These are phyloP conservation scores for Athelia psychrophila DNA, from an alignment of 1,284 basidiomycete genomes.

Conservation along the genomic window DNA sequence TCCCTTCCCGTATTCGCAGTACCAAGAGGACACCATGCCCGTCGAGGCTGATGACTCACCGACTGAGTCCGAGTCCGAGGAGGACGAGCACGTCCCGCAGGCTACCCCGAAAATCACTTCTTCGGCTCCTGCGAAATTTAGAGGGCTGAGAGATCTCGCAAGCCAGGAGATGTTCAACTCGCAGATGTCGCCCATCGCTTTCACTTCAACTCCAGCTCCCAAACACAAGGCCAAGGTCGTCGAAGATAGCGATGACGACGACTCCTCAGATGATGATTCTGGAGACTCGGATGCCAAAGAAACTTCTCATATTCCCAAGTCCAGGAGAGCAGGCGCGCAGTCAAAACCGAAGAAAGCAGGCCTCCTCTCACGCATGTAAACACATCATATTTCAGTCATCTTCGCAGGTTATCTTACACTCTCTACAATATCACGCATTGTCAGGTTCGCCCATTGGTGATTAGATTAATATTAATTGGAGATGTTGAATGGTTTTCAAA, in stretches of 20 bases:
- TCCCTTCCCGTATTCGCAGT: constrained; percentile 46
- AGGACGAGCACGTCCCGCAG: background rate
- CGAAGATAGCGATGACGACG: background rate
- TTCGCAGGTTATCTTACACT: too few species aligned
- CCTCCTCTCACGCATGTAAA: background rate
- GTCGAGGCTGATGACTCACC: background rate
- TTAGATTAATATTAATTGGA: too few species aligned
- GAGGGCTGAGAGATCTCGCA: background rate
- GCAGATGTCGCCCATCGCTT: background rate
- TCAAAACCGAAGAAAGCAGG: background rate
- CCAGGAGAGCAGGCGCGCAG: background rate
- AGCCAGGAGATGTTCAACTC: background rate
- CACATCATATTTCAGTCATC: background rate
- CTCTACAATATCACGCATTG: too few species aligned
- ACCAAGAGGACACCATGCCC: constrained; percentile 6
- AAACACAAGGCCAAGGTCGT: background rate
- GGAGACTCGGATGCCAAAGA: background rate
- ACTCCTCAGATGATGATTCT: background rate
- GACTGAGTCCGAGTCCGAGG: background rate
- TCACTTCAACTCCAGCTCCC: background rate
- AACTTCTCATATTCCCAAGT: background rate
- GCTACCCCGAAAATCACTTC: background rate
- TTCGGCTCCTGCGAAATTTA: background rate
- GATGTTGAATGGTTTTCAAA: too few species aligned
- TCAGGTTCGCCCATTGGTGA: too few species aligned